Percentiles rank a stretch among this genome's conserved stretches.
These are phyloP conservation scores for Echeveria elegans DNA, from an alignment of 164 flowering plant genomes.

Conservation along the genomic window DNA sequence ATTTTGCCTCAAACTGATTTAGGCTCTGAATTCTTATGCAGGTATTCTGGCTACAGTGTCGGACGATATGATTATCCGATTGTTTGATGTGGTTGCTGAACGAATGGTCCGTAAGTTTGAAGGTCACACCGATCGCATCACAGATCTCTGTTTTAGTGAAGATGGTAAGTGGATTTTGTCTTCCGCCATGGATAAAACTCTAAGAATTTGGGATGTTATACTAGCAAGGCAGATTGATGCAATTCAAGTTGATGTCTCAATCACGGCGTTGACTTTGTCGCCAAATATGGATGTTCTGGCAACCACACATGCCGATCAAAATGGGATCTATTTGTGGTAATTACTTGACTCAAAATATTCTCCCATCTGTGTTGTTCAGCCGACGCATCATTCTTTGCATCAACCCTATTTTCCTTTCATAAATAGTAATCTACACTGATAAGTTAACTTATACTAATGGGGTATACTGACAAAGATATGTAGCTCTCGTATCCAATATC, in stretches of 20 bases:
- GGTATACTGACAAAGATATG: not conserved
- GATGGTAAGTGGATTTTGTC: constrained; percentile 98
- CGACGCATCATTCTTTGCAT: not conserved
- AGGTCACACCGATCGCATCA: constrained; percentile 87
- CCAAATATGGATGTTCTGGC: constrained; percentile 95
- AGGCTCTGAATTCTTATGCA: constrained; percentile 21
- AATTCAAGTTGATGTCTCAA: constrained; percentile 62
- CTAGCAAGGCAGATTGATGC: constrained; percentile 91
- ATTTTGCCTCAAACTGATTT: too few relatives aligned
- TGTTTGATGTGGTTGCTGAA: constrained; percentile 74
- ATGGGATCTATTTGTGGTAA: constrained; percentile 90
- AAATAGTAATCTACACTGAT: not conserved
- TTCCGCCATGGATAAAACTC: constrained; percentile 93
- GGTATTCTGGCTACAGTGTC: constrained; percentile 87
- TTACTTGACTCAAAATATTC: not conserved
- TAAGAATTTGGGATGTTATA: constrained; percentile 94
- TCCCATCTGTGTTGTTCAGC: not conserved
- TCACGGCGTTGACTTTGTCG: constrained; percentile 82
- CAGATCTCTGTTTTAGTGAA: constrained; percentile 93
- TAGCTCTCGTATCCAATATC: not conserved
- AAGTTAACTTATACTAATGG: not conserved
- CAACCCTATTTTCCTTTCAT: not conserved
- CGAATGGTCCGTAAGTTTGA: constrained; percentile 90
- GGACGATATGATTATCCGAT: constrained; percentile 67
- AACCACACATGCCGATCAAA: constrained; percentile 92